Conservation (phyloP, 176 grass and related monocot genomes). For the Musa acuminata region DNA sequence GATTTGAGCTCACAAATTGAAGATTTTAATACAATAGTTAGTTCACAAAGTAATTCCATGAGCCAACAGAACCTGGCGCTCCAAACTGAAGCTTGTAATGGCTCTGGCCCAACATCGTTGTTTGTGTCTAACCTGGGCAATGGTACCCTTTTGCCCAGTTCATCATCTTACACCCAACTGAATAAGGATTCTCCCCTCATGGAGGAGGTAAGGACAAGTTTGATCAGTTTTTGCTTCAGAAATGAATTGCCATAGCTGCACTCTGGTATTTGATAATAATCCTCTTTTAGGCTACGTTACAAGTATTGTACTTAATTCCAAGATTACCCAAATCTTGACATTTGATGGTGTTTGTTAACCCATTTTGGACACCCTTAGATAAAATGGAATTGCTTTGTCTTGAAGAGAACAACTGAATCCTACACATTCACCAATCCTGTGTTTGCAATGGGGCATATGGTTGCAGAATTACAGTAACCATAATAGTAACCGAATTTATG, state of each 20-base stretch:
- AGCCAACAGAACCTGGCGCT: slow-evolving; percentile 84
- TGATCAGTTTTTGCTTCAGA: background rate
- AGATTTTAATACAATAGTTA: slow-evolving; percentile 53
- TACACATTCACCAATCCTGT: too few relatives aligned
- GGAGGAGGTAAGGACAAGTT: slow-evolving; percentile 57
- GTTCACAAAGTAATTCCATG: slow-evolving; percentile 40
- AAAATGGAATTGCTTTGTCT: too few relatives aligned
- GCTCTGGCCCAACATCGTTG: slow-evolving; percentile 68
- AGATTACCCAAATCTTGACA: too few relatives aligned
- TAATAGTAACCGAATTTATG: too few relatives aligned
- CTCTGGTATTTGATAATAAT: too few relatives aligned
- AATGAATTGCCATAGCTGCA: background rate
- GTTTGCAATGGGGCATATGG: too few relatives aligned
- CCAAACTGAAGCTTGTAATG: slow-evolving; percentile 72
- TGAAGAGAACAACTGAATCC: too few relatives aligned
- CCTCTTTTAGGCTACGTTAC: too few relatives aligned
- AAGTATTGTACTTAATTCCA: too few relatives aligned
- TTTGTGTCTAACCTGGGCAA: slow-evolving; percentile 88
- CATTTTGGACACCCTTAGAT: too few relatives aligned
- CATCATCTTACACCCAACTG: slow-evolving; percentile 67
- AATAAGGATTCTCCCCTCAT: slow-evolving; percentile 64
- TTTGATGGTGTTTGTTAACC: too few relatives aligned
- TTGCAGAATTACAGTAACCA: too few relatives aligned
- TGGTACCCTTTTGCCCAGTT: slow-evolving; percentile 71
- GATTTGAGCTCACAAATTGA: slow-evolving; percentile 14